Evolutionary conservation across 306 rosid genomes (phyloP), one percentile per base, ranked within the genome.

Genomic region (Delonix regia): DNA sequence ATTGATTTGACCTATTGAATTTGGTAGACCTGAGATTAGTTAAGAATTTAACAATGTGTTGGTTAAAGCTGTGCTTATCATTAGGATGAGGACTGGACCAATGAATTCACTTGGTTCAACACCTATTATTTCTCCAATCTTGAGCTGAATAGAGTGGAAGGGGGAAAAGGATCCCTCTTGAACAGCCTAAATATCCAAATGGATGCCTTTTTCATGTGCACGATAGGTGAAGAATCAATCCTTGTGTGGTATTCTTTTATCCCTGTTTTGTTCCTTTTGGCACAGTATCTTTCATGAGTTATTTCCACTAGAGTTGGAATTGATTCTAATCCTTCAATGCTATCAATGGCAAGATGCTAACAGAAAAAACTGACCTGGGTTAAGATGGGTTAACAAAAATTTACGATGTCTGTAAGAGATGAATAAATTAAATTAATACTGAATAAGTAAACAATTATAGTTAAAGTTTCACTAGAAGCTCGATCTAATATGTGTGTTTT

Each of bases 201-300:
- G 21, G 56, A n/a, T n/a, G 56, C 11, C 57, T 55, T 80, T 47
- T 27, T 76, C 9, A 5, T 19, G 28, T 36, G 59, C 47, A 15
- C 27, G 78, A 63, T 64, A 66, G 76, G 36, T 55, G 22, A 72
- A 66, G 87, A 74, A 84, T 81, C 83, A 67, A 80, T 56, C 33
- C 4, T 3, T 56, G 63, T 55, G 61, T 24, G 34, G 33, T 56
- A 24, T 24, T 56, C 24, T 56, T 22, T 24, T 30, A 56, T 10
- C 14, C 39, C 10, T 15, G n/a, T 68, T 28, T 64, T 56, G 78
- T 71, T 65, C 36, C 78, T 73, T 72, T 59, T 33, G 80, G 71
- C 33, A 34, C 51, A 45, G 48, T 52, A 18, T 45, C 66, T 75
- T 66, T 62, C 34, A 51, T 48, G 22, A 4, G 63, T 56, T 56